Evolutionary conservation across 805 yeast species (phyloP).

Genomic region (Kuraishia floccosa): DNA sequence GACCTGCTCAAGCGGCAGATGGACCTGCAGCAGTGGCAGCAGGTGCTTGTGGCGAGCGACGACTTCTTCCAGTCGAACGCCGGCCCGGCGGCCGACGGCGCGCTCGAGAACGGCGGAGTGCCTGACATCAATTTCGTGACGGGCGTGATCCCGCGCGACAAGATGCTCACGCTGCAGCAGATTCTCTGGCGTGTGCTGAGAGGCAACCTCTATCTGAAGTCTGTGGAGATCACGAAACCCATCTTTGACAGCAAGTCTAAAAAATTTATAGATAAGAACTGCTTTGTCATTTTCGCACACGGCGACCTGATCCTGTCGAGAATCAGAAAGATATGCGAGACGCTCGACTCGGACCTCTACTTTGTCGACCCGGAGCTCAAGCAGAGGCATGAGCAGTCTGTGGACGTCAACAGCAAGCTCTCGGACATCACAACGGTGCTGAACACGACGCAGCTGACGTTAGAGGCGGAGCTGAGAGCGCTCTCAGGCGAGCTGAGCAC

Average conservation of each 20-base stretch:
- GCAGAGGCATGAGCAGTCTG: constrained; percentile 24
- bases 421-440: constrained; percentile 39
- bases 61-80: constrained; percentile 27
- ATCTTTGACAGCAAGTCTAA: constrained; percentile 52
- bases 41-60: constrained; percentile 41
- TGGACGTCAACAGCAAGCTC: constrained; percentile 35
- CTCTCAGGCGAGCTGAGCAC: constrained; percentile 46
- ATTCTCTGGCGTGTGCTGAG: constrained; percentile 88
- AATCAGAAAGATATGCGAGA: constrained; percentile 76
- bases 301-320: constrained; percentile 66
- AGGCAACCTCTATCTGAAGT: constrained; percentile 78
- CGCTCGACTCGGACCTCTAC: constrained; percentile 75
- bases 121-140: constrained; percentile 44
- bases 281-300: constrained; percentile 86
- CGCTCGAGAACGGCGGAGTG: constrained; percentile 25
- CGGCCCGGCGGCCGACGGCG: constrained; percentile 18
- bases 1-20: constrained; percentile 51
- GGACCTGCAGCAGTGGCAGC: constrained; percentile 61
- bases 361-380: constrained; percentile 36
- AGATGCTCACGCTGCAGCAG: constrained; percentile 61
- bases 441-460: constrained; percentile 37
- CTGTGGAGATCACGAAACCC: constrained; percentile 60
- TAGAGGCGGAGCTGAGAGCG: constrained; percentile 55
- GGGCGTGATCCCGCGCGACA: constrained; percentile 72
- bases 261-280: constrained; percentile 55